These are phyloP conservation scores for Backusella sp. DNA, from an alignment of 192 early-diverging fungal species.

Conservation along the genomic window DNA sequence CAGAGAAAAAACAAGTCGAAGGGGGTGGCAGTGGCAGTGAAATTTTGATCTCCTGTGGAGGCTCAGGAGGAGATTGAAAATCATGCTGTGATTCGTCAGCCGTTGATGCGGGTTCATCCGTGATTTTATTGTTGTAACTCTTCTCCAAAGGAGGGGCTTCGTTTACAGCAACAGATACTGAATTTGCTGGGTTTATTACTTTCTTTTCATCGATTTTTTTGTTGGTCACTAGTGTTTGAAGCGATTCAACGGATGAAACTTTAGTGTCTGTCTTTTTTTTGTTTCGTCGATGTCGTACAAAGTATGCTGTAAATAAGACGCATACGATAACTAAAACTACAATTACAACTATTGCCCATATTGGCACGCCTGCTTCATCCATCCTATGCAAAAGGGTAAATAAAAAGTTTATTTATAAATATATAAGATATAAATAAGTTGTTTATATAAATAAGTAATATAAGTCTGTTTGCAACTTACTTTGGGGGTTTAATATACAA, in stretches of 20 bases:
- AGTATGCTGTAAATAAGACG: background rate
- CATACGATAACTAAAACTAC: background rate
- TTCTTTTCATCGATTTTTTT: conserved; percentile 2
- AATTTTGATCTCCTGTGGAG: conserved; percentile 16
- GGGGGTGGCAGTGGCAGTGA: conserved; percentile 26
- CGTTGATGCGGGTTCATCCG: conserved; percentile 12
- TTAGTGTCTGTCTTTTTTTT: background rate
- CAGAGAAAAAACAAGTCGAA: conserved; percentile 29
- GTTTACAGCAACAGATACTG: background rate
- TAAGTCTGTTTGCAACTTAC: background rate
- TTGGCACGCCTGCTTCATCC: background rate
- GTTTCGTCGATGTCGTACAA: background rate
- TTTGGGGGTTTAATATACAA: background rate
- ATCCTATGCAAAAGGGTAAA: background rate
- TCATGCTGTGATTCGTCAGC: background rate
- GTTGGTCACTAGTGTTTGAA: conserved; percentile 1
- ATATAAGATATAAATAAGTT: background rate
- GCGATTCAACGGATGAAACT: background rate
- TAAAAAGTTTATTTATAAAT: background rate
- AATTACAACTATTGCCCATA: conserved; percentile 15
- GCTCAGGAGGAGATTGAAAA: conserved; percentile 7
- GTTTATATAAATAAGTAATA: conserved; percentile 5
- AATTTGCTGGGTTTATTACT: background rate
- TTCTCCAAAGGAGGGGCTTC: background rate
- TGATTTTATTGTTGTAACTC: background rate